Evolutionary conservation across 176 grass and related monocot species (phyloP).

Genomic region (Phragmites australis): DNA sequence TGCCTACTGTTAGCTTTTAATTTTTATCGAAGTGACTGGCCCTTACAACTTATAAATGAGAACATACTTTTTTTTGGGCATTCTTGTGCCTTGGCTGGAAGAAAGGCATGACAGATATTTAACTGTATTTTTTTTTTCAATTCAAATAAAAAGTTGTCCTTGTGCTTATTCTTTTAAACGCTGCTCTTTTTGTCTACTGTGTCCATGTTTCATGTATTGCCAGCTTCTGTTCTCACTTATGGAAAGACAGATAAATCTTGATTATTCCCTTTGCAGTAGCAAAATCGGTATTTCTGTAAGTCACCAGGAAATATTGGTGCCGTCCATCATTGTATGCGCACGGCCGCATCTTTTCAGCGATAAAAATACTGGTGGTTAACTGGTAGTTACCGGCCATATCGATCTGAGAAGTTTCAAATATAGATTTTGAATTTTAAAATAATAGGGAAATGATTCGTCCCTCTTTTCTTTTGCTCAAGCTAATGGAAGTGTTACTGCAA

Average conservation of each 20-base stretch:
- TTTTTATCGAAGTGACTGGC: conserved; percentile 27
- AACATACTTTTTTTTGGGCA: not conserved
- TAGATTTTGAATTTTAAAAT: too few relatives aligned
- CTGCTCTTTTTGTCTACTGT: not conserved
- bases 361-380: too few relatives aligned
- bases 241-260: not conserved
- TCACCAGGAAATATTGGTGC: too few relatives aligned
- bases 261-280: not conserved
- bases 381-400: too few relatives aligned
- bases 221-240: not conserved
- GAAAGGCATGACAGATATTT: conserved; percentile 22
- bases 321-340: too few relatives aligned
- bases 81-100: conserved; percentile 26
- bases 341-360: too few relatives aligned
- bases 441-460: too few relatives aligned
- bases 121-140: conserved; percentile 20
- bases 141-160: conserved; percentile 19
- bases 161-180: conserved; percentile 13
- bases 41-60: conserved; percentile 26
- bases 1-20: conserved; percentile 40
- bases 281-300: not conserved
- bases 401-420: too few relatives aligned
- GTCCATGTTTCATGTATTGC: not conserved
- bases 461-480: not conserved
- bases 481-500: not conserved